Conservation (phyloP, 129 eudicot species). For the Pulicaria dysenterica region DNA sequence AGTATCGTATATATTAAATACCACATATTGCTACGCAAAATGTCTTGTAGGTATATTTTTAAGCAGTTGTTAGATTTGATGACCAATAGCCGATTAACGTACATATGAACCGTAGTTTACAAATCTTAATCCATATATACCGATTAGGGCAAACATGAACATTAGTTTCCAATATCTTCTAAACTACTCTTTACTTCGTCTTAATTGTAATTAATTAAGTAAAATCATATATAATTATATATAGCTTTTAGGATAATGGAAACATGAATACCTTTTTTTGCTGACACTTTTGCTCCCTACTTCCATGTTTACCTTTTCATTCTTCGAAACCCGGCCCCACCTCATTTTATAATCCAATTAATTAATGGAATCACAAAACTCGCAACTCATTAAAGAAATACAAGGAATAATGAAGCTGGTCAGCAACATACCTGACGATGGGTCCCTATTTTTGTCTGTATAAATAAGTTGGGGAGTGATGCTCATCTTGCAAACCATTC, state of each 20-base stretch:
- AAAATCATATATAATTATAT: no score
- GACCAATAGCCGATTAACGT: no score
- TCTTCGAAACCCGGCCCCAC: neutral
- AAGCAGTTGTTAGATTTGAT: no score
- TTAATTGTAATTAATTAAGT: no score
- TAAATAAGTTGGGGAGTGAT: constrained; percentile 21
- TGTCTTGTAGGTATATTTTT: no score
- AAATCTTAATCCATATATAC: no score
- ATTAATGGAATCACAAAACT: constrained; percentile 18
- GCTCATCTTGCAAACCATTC: constrained; percentile 1
- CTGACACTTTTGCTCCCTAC: constrained; percentile 41
- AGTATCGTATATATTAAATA: no score
- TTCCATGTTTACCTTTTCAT: constrained; percentile 23
- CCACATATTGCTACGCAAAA: no score
- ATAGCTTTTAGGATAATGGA: constrained; percentile 37
- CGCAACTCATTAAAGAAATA: constrained; percentile 20
- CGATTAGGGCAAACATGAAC: no score
- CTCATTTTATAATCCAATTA: constrained; percentile 14
- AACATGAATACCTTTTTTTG: constrained; percentile 36
- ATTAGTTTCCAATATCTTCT: no score
- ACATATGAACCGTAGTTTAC: no score
- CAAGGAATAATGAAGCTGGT: neutral
- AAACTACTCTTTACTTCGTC: no score
- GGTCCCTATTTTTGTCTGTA: constrained; percentile 32
- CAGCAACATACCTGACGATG: neutral